A percentile compares a stretch with the other conserved stretches of the same genome.
Conservation (phyloP, 176 grass and related monocot genomes). For the Pontederia paniculata region DNA sequence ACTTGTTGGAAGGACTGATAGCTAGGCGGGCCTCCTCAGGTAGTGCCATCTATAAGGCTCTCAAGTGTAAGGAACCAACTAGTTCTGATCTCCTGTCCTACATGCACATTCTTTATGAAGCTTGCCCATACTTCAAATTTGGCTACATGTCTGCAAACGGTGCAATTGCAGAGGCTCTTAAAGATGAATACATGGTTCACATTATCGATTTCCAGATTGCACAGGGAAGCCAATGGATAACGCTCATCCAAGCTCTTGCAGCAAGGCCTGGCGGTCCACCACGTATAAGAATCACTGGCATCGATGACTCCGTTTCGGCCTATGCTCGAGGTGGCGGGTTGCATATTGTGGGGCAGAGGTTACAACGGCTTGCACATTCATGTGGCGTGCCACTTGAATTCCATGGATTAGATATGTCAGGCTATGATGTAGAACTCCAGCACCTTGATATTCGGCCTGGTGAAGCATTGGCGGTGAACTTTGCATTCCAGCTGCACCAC, state of each 20-base stretch:
- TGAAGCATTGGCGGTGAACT: constrained; percentile 6
- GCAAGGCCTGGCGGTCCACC: constrained; percentile 8
- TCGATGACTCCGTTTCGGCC: constrained; percentile 3
- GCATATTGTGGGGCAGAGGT: constrained; percentile 6
- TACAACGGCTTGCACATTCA: constrained; percentile 4
- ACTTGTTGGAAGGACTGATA: constrained; percentile 14
- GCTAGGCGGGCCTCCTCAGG: constrained; percentile 12
- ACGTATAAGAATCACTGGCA: constrained; percentile 1
- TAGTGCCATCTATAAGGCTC: constrained; percentile 17
- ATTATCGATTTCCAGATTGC: constrained; percentile 18
- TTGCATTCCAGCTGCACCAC: constrained; percentile 11
- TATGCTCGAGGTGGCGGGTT: constrained; percentile 9
- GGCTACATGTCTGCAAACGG: constrained; percentile 17
- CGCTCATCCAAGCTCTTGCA: constrained; percentile 14
- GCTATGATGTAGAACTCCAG: constrained; percentile 7
- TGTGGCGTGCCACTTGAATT: constrained; percentile 6
- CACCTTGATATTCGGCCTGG: constrained; percentile 1
- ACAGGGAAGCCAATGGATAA: constrained; percentile 17
- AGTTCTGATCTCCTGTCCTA: constrained; percentile 13
- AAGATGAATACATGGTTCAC: constrained; percentile 13
- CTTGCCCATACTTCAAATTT: constrained; percentile 18
- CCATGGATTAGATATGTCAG: not conserved
- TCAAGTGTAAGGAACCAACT: constrained; percentile 10
- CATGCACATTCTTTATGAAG: constrained; percentile 20
- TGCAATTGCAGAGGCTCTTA: constrained; percentile 13